Base-by-base conservation (phyloP, 768 basidiomycete genomes). In the Pleurotus salmoneostramineus region DNA sequence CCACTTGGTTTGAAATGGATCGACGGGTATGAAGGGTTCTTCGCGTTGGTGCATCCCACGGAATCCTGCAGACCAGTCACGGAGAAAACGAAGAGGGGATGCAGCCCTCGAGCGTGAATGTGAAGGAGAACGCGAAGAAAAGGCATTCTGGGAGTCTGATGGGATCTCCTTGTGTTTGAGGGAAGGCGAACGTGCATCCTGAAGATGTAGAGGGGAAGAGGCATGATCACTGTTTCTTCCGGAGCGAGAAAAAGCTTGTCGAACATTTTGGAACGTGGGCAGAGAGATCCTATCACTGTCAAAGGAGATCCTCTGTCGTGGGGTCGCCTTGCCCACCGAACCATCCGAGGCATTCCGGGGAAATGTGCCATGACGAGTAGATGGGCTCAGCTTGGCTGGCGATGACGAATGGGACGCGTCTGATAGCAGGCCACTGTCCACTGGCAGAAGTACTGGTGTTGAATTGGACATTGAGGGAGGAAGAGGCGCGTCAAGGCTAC, bases 1-100 rank as follows among this genome's bases (percentile, higher is more conserved):
- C 45, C 72, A 65, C 62, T 64, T 75, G 12, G 44, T 35, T n/a
- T 46, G n/a, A 66, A 79, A 85, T 10, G 84, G 84, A 59, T 86
- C 73, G 3, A 84, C 62, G 0, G 83, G 84, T 3, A 84, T 67
- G 59, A 86, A 86, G 0, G 77, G 78, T 27, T 84, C 83, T 56
- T 83, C 82, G 14, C 72, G 72, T 12, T 76, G 74, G 35, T 78
- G 74, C 17, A 63, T 34, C 6, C 79, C 76, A 57, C 79, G 79
- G 10, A 86, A 75, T 7, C 77, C 74, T 0, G 80, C 69, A 15
- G 79, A 74, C 75, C 80, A 82, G 11, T 79, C 75, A 5, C 80
- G 79, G 12, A 89, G 74, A 14, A 85, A 72, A 7, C 85, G 81
- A 0, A 88, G 70, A 0, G 89, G 88, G 1, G 87, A 89, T 0